Conservation (phyloP, 257 asterid genomes). For the Solanum pennellii region DNA sequence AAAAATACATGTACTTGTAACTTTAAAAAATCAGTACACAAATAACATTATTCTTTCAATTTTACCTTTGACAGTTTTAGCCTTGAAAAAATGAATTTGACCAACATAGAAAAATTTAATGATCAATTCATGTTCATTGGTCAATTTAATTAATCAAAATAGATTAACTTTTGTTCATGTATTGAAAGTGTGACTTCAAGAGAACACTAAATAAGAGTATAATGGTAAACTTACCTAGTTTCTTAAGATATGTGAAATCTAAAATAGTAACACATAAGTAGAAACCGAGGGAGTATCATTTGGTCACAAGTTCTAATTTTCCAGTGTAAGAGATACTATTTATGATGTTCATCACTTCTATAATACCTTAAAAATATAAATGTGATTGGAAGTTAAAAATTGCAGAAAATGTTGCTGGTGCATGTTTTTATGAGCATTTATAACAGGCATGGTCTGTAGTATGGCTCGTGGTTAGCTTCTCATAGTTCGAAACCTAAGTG, state of each 20-base stretch:
- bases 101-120: neutral
- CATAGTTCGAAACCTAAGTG: neutral
- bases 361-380: neutral
- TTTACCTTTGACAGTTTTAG: neutral
- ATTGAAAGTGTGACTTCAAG: neutral
- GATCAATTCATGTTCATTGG: neutral
- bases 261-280: neutral
- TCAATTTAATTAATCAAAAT: neutral
- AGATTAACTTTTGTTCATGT: neutral
- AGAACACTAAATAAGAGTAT: neutral
- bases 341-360: neutral
- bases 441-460: neutral
- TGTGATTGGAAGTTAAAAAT: neutral
- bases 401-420: neutral
- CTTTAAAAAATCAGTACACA: too few species aligned
- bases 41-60: too few species aligned
- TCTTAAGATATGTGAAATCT: neutral
- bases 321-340: neutral
- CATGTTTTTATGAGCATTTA: neutral
- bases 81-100: neutral
- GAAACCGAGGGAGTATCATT: neutral
- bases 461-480: neutral
- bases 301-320: neutral
- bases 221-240: neutral
- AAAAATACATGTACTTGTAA: too few species aligned